phyloP scores from a whole-genome alignment of 139 green algal genomes.

The Micromonas commoda region DNA sequence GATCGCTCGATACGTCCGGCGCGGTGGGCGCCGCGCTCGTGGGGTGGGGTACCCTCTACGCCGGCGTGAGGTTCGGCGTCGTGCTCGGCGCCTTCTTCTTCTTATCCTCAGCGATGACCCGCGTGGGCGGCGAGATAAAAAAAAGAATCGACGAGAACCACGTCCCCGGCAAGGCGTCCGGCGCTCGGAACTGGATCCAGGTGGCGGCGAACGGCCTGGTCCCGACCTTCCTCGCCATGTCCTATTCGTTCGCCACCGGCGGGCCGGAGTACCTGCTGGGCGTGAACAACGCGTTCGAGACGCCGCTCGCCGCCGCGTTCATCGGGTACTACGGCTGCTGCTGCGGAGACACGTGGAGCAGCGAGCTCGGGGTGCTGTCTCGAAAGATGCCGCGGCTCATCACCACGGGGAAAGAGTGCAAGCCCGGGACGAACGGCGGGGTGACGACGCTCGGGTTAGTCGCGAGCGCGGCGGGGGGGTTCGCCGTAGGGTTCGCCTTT shows the following conservation, averaged over 20 bases:
- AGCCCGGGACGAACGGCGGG: slow-evolving; percentile 72
- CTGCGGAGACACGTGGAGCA: slow-evolving; percentile 83
- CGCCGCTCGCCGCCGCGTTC: slow-evolving; percentile 35
- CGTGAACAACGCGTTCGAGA: background rate
- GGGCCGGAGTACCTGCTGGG: background rate
- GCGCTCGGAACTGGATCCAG: slow-evolving; percentile 32
- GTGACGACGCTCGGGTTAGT: slow-evolving; percentile 65
- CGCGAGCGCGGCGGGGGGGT: slow-evolving; percentile 40
- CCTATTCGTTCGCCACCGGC: background rate
- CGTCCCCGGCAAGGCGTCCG: slow-evolving; percentile 1
- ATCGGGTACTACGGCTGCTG: slow-evolving; percentile 81
- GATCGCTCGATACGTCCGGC: slow-evolving; percentile 13
- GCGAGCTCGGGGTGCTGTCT: slow-evolving; percentile 76
- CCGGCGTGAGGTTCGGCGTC: slow-evolving; percentile 16
- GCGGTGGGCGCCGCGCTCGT: slow-evolving; percentile 18
- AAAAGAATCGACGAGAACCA: slow-evolving; percentile 25
- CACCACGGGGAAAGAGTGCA: slow-evolving; percentile 40
- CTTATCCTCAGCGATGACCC: slow-evolving; percentile 24
- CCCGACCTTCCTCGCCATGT: slow-evolving; percentile 27
- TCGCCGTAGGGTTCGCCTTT: slow-evolving; percentile 23
- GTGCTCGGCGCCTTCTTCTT: slow-evolving; percentile 33
- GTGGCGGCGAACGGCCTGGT: slow-evolving; percentile 31
- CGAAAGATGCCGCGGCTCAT: slow-evolving; percentile 62
- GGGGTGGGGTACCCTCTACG: slow-evolving; percentile 22
- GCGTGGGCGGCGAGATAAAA: slow-evolving; percentile 19